A percentile compares a stretch with the other conserved stretches of the same genome.
Evolutionary conservation across 1,284 basidiomycete genomes (phyloP).

Genomic region (Vanrija sp.): DNA sequence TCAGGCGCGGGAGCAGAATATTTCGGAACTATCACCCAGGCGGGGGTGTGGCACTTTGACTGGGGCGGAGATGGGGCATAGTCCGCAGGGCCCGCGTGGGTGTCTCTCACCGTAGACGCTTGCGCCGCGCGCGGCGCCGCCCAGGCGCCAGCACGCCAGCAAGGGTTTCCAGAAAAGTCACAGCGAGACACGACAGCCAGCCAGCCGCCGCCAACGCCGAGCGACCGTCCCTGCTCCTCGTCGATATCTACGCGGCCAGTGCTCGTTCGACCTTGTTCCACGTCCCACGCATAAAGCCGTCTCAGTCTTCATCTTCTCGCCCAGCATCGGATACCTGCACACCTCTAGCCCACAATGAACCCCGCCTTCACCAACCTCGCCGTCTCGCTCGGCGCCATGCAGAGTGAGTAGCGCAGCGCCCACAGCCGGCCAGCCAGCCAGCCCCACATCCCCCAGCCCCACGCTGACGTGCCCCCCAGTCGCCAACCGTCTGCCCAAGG

Average conservation of each 20-base stretch:
- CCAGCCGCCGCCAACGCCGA: no score
- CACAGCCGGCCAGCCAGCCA: no score
- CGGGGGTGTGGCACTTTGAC: neutral
- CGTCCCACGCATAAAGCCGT: constrained; percentile 3
- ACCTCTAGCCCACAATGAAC: constrained; percentile 29
- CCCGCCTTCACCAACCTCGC: constrained; percentile 62
- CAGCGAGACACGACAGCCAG: neutral
- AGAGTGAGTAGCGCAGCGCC: constrained; percentile 61
- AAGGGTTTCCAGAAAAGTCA: neutral
- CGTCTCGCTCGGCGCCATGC: constrained; percentile 86
- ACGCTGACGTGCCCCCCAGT: constrained; percentile 2
- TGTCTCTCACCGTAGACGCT: no score
- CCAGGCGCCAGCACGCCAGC: no score
- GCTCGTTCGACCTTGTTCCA: constrained; percentile 3
- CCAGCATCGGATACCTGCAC: neutral
- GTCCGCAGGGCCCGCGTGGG: no score
- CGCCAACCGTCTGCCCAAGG: constrained; percentile 18
- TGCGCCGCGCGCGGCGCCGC: no score
- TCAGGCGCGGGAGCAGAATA: constrained; percentile 5
- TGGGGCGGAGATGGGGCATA: no score
- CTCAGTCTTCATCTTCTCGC: constrained; percentile 1
- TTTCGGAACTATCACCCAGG: neutral
- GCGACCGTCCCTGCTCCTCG: constrained; percentile 1
- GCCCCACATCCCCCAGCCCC: neutral
- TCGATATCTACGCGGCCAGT: constrained; percentile 1